Evolutionary conservation across 176 grass and related monocot genomes (phyloP).

Genomic region (Neostapfia colusana): DNA sequence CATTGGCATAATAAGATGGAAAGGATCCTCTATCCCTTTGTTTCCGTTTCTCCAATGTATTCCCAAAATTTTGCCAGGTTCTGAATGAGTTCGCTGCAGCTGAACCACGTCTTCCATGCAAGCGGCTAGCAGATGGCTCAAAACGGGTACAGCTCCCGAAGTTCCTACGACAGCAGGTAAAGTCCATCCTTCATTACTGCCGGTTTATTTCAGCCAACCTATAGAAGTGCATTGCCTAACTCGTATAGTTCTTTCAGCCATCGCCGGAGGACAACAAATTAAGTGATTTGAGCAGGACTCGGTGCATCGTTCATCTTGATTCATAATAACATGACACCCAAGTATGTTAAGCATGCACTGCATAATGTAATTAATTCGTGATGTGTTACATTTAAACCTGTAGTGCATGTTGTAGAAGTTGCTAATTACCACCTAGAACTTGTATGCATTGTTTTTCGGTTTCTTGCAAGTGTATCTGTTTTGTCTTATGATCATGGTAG

Average conservation of each 20-base stretch:
- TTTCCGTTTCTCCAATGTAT: slow-evolving; percentile 48
- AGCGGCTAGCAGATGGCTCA: slow-evolving; percentile 80
- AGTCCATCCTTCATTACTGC: background rate
- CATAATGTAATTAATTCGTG: slow-evolving; percentile 34
- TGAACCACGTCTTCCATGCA: slow-evolving; percentile 63
- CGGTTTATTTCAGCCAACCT: background rate
- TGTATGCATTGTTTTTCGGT: slow-evolving; percentile 17
- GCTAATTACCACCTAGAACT: background rate
- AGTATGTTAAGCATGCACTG: slow-evolving; percentile 25
- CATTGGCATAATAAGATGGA: background rate
- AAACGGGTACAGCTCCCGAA: slow-evolving; percentile 77
- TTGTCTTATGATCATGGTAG: background rate
- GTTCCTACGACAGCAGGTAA: slow-evolving; percentile 44
- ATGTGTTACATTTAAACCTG: no score
- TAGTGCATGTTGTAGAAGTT: no score
- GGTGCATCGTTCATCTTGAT: slow-evolving; percentile 45
- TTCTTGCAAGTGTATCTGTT: background rate
- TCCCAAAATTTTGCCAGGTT: slow-evolving; percentile 63
- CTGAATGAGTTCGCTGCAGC: slow-evolving; percentile 88
- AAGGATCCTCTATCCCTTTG: background rate
- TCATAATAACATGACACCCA: slow-evolving; percentile 30
- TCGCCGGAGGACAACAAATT: slow-evolving; percentile 40
- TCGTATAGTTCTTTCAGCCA: slow-evolving; percentile 33
- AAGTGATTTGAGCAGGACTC: slow-evolving; percentile 11
- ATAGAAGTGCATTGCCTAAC: background rate